These are phyloP conservation scores for Cordyceps javanica DNA, from an alignment of 2,329 filamentous ascomycete species.

Conservation along the genomic window DNA sequence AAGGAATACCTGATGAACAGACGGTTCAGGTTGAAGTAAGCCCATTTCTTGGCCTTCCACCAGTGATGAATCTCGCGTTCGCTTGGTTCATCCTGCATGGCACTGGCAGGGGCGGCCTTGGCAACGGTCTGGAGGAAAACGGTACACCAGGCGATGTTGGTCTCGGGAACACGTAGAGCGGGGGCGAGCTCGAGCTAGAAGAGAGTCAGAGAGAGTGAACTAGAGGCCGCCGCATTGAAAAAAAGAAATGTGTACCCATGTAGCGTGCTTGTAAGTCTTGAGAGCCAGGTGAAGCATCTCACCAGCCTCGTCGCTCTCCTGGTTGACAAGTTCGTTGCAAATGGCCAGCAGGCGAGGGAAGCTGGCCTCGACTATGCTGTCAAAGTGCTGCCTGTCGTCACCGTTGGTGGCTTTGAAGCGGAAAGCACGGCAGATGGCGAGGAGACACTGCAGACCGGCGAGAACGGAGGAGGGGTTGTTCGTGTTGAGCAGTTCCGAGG, in stretches of 20 bases:
- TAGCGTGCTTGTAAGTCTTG: constrained; percentile 97
- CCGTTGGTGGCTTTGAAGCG: constrained; percentile 81
- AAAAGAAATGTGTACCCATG: constrained; percentile 59
- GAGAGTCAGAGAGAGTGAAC: neutral
- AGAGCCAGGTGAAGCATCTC: constrained; percentile 95
- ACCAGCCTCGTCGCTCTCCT: constrained; percentile 87
- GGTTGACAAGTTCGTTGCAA: constrained; percentile 80
- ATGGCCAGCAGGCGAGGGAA: constrained; percentile 85
- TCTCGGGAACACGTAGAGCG: constrained; percentile 69
- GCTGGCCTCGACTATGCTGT: constrained; percentile 85
- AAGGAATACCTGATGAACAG: constrained; percentile 75
- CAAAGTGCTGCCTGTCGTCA: constrained; percentile 74
- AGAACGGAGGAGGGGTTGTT: constrained; percentile 84
- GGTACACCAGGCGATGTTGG: constrained; percentile 92
- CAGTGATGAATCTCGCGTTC: constrained; percentile 93
- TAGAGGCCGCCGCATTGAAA: too few relatives aligned
- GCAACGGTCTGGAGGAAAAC: constrained; percentile 86
- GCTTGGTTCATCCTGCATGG: constrained; percentile 75
- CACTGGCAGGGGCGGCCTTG: constrained; percentile 72
- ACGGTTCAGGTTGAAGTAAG: constrained; percentile 94
- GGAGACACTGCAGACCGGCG: constrained; percentile 85
- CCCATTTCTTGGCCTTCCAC: constrained; percentile 99
- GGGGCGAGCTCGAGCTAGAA: constrained; percentile 75
- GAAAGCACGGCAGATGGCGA: constrained; percentile 93
- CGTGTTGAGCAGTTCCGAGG: constrained; percentile 78